A percentile compares a stretch with the other conserved stretches of the same genome.
Conservation (phyloP, 495 filamentous ascomycete genomes). For the Thermochaetoides thermophila region DNA sequence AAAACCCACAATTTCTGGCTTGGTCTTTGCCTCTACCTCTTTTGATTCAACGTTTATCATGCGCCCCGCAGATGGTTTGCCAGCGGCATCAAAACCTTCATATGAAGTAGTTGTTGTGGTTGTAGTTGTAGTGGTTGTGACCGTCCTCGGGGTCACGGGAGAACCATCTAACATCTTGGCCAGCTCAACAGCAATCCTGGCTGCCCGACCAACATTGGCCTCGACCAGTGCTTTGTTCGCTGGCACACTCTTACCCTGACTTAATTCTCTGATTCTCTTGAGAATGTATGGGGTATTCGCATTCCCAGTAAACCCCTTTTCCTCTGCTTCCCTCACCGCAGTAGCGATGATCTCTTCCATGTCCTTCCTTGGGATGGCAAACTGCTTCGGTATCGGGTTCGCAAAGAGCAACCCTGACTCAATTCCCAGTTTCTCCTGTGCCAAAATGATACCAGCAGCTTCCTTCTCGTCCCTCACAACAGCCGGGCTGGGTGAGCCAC, state of each 20-base stretch:
- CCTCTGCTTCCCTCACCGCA: constrained; percentile 57
- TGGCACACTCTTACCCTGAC: constrained; percentile 49
- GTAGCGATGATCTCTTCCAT: constrained; percentile 62
- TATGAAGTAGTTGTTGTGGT: no score
- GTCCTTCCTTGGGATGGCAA: constrained; percentile 51
- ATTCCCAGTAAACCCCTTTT: constrained; percentile 53
- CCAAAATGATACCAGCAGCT: constrained; percentile 65
- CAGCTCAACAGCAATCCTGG: constrained; percentile 65
- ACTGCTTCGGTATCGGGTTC: constrained; percentile 65
- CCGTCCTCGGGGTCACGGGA: constrained; percentile 3
- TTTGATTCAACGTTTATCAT: neutral
- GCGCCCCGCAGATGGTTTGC: neutral
- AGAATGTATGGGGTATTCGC: constrained; percentile 85
- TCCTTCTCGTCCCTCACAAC: constrained; percentile 59
- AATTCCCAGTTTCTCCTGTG: constrained; percentile 44
- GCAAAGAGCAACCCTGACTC: constrained; percentile 69
- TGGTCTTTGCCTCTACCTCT: neutral
- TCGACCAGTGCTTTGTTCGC: constrained; percentile 69
- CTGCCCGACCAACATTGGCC: constrained; percentile 65
- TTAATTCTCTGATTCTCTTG: constrained; percentile 64
- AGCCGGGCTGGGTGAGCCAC: constrained; percentile 62
- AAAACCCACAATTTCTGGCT: neutral
- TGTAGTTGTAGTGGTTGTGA: constrained; percentile 1
- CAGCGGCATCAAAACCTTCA: neutral
- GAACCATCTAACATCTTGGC: constrained; percentile 34